Evolutionary conservation across 176 grass and related monocot species (phyloP), one percentile per base, ranked within the genome.

Genomic region (Oryza meridionalis): DNA sequence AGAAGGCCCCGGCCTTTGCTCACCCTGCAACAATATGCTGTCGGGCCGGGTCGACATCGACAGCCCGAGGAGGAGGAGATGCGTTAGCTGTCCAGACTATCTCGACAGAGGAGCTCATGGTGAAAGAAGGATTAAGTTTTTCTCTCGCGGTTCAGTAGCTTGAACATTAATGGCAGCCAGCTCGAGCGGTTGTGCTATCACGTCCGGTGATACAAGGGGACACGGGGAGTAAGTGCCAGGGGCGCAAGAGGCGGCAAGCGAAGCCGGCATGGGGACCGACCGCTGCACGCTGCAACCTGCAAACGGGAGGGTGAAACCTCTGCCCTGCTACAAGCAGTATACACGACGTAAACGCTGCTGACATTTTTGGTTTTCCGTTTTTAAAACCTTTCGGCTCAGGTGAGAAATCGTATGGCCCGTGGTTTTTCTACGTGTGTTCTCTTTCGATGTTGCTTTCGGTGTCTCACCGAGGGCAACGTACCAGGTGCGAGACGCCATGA

Each of bases 201-300:
- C 80, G 26, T 9, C 17, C 27, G 3, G 58, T 62, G 58, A 62
- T 62, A n/a, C 35, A 37, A 11, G 61, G 82, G 49, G 38, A 38
- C 81, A 75, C 1, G 37, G 65, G 65, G 21, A 72, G 67, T 82
- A 81, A 72, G 81, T 82, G 83, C 78, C 78, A 73, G 80, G 31
- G 80, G 74, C 32, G 32, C 32, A 59, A 42, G 68, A 47, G 64
- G 43, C 65, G 77, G 42, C 77, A 67, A 67, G 76, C 64, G 44
- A 38, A 76, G 70, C 82, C 76, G 82, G 78, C 63, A 53, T 13
- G 29, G 45, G 73, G 73, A 46, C 72, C 78, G 73, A 77, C 59
- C 65, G 72, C 22, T 58, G 75, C 86, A 64, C 53, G 72, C 22
- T 45, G 81, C 86, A 64, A 16, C 65, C 49, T 47, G 85, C 35